Conservation (phyloP, 257 asterid species). For the Solanum rostratum region DNA sequence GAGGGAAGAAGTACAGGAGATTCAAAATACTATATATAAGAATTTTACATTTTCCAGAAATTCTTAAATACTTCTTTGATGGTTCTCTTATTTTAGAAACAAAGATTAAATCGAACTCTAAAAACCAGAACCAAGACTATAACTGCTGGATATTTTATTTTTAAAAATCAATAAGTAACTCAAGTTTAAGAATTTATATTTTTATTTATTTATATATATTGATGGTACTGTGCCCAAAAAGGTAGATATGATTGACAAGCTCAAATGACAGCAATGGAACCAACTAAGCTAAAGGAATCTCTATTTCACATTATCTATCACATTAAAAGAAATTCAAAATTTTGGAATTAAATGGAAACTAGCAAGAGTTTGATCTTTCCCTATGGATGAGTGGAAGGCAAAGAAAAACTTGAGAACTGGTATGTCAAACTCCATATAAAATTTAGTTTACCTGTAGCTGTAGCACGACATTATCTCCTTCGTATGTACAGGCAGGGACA, state of each 20-base stretch:
- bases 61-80: not conserved
- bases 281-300: not conserved
- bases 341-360: not conserved
- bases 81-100: not conserved
- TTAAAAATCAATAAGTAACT: not conserved
- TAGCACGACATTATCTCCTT: constrained; percentile 86
- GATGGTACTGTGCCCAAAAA: not conserved
- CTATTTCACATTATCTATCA: not conserved
- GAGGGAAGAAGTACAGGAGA: not conserved
- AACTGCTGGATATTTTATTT: not conserved
- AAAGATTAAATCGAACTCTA: not conserved
- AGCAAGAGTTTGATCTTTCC: not conserved
- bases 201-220: not conserved
- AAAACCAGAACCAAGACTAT: not conserved
- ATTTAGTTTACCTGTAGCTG: constrained; percentile 56
- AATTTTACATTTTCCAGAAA: not conserved
- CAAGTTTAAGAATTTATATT: not conserved
- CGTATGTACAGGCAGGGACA: constrained; percentile 98
- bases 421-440: not conserved
- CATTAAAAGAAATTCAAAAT: not conserved
- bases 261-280: not conserved
- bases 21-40: not conserved
- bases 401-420: not conserved
- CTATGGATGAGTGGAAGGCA: not conserved
- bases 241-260: not conserved